Conservation (phyloP, 1,284 basidiomycete genomes). For the Leccinum subspadiceum region DNA sequence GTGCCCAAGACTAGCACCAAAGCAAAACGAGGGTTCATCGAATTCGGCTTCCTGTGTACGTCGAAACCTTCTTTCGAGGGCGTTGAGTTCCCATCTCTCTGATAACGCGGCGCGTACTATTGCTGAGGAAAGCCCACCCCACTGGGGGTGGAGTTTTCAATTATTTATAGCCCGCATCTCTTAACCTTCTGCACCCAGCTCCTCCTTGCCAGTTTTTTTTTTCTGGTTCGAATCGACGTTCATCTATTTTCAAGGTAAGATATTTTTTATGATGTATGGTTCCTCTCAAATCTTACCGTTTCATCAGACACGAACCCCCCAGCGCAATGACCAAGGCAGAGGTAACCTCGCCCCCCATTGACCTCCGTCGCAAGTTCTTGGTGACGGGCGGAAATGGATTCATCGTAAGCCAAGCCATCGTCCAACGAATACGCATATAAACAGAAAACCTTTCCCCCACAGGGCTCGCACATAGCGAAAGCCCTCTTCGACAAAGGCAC, state of each 20-base stretch:
- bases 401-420: slow-evolving; percentile 41
- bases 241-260: not conserved
- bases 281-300: not conserved
- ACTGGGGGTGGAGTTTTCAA: not conserved
- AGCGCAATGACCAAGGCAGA: slow-evolving; percentile 6
- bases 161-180: not conserved
- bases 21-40: not conserved
- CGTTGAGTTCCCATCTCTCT: slow-evolving; percentile 5
- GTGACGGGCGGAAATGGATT: slow-evolving; percentile 59
- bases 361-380: slow-evolving; percentile 32
- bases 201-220: not conserved
- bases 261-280: not conserved
- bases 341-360: not conserved
- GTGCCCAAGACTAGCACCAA: not conserved
- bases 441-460: not conserved
- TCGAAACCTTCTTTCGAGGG: not conserved
- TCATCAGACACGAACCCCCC: not conserved
- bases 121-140: not conserved
- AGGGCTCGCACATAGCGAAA: slow-evolving; percentile 54
- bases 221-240: not conserved
- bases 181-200: not conserved
- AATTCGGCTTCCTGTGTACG: not conserved
- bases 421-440: not conserved
- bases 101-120: not conserved
- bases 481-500: slow-evolving; percentile 35